Conservation (phyloP, 1,284 basidiomycete genomes). For the Microbotryum lychnidis-dioicae region DNA sequence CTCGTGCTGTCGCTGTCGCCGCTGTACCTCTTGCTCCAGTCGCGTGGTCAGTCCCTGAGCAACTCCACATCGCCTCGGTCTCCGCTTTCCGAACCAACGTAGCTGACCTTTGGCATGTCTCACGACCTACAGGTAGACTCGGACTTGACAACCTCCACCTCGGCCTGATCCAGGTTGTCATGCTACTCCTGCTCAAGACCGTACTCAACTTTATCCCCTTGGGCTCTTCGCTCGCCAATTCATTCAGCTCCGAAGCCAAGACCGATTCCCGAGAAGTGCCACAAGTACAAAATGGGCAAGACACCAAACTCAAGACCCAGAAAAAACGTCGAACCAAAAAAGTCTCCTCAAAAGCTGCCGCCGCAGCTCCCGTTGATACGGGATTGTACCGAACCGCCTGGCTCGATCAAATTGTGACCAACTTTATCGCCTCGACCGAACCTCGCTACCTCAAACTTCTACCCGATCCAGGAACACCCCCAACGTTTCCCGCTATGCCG, state of each 20-base stretch:
- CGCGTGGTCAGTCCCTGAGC: constrained; percentile 1
- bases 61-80: not conserved
- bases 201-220: constrained; percentile 10
- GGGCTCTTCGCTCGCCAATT: not conserved
- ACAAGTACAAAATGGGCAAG: no score
- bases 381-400: constrained; percentile 8
- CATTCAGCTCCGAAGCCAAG: no score
- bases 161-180: constrained; percentile 24
- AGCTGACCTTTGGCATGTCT: no score
- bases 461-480: not conserved
- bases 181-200: constrained; percentile 20
- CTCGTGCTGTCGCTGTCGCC: constrained; percentile 10
- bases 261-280: no score
- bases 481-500: constrained; percentile 1
- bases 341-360: not conserved
- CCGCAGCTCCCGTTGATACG: not conserved
- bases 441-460: constrained; percentile 17
- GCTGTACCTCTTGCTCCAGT: constrained; percentile 8
- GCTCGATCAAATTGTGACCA: constrained; percentile 23
- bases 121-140: constrained; percentile 9
- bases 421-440: constrained; percentile 21
- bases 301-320: not conserved
- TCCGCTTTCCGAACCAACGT: no score
- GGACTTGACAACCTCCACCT: constrained; percentile 28
- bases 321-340: not conserved